Conservation (phyloP, 306 rosid species). For the Betula pendula region DNA sequence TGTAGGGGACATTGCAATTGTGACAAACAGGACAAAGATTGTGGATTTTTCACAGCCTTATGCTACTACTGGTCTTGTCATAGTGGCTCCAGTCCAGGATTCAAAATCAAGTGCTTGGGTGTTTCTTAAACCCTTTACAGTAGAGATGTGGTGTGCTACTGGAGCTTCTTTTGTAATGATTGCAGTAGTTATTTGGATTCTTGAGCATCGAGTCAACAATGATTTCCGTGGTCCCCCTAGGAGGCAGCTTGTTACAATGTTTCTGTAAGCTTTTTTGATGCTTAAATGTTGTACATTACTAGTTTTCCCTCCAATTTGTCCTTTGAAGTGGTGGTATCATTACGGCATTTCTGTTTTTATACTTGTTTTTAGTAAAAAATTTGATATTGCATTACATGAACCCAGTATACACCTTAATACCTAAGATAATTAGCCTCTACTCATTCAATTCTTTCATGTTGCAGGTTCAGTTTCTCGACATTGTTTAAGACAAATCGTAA, state of each 20-base stretch:
- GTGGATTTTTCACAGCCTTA: constrained; percentile 97
- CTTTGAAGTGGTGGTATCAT: background rate
- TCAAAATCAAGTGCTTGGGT: constrained; percentile 82
- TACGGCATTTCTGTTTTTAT: background rate
- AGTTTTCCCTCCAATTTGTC: background rate
- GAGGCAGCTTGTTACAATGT: constrained; percentile 71
- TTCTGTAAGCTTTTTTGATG: constrained; percentile 55
- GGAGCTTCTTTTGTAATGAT: constrained; percentile 70
- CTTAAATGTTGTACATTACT: constrained; percentile 8
- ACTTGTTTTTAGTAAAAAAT: constrained; percentile 1
- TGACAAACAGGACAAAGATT: constrained; percentile 71
- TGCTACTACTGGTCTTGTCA: constrained; percentile 77
- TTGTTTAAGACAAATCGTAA: constrained; percentile 86
- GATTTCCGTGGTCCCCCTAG: constrained; percentile 96
- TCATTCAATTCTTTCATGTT: constrained; percentile 38
- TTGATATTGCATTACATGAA: constrained; percentile 21
- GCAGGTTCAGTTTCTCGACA: constrained; percentile 98
- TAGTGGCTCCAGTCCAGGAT: constrained; percentile 73
- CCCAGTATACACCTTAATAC: constrained; percentile 2
- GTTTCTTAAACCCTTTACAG: constrained; percentile 80
- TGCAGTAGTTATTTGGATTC: constrained; percentile 88
- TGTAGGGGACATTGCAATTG: constrained; percentile 94
- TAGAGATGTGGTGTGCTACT: constrained; percentile 81
- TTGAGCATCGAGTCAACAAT: constrained; percentile 84
- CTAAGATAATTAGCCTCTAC: constrained; percentile 28